phyloP scores from a whole-genome alignment of 1,284 basidiomycete species.

The Microbotryum lychnidis-dioicae region DNA sequence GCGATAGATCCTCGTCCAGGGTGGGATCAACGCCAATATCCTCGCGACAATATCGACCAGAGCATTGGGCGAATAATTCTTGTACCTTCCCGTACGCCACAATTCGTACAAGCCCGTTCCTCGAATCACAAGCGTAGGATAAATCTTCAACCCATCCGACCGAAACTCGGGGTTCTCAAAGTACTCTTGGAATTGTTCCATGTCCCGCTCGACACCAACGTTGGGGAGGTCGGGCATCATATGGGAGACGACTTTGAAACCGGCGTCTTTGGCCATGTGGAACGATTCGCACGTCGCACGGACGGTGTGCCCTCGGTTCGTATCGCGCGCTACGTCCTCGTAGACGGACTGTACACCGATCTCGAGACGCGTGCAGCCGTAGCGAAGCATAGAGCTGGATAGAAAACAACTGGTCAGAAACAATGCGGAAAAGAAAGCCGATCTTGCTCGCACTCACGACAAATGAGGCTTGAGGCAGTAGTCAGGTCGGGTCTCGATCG shows the following conservation, averaged over 20 bases:
- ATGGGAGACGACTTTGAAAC: conserved; percentile 97
- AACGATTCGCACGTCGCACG: conserved; percentile 96
- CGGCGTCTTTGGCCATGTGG: conserved; percentile 96
- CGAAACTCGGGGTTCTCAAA: conserved; percentile 98
- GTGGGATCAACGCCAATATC: conserved; percentile 92
- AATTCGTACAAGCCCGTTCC: conserved; percentile 69
- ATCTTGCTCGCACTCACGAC: conserved; percentile 47
- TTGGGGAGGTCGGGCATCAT: conserved; percentile 92
- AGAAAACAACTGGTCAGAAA: background rate
- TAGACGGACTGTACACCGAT: conserved; percentile 99
- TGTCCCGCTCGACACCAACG: conserved; percentile 90
- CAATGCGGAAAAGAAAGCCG: background rate
- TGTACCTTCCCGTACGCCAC: conserved; percentile 52
- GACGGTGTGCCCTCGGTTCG: conserved; percentile 91
- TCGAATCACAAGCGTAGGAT: conserved; percentile 95
- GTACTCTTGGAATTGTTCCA: conserved; percentile 96
- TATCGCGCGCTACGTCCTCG: conserved; percentile 97
- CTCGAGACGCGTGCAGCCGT: conserved; percentile 95
- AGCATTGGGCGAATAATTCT: conserved; percentile 98
- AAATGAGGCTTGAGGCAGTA: conserved; percentile 97
- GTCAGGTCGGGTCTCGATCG: conserved; percentile 96
- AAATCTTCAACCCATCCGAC: conserved; percentile 95
- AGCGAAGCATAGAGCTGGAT: conserved; percentile 89
- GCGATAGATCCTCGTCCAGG: conserved; percentile 97
- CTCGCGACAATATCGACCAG: conserved; percentile 94